Base-by-base conservation (phyloP, 2,329 filamentous ascomycete species). In the Colletotrichum australisinense region DNA sequence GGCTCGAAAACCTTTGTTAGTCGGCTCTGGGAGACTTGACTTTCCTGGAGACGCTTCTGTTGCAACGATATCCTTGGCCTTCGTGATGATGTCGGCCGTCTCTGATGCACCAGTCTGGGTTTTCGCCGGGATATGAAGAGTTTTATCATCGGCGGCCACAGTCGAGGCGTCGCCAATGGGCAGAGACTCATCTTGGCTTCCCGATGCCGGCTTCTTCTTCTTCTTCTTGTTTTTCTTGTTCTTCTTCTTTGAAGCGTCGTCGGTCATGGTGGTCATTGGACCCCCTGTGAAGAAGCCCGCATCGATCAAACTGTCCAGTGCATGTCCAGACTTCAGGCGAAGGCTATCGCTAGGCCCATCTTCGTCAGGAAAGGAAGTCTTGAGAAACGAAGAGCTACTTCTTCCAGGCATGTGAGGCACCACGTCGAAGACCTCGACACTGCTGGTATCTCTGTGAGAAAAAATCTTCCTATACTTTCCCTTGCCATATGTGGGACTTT, bases 201-300 rank as follows among this genome's bases (percentile, higher is more conserved):
- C 12, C 5, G 32, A 53, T 12, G 46, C 2, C 14, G 55, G 67
- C 49, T 75, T 77, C 28, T 55, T 42, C 69, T 76, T 79, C 53
- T 76, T 81, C 60, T 78, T 80, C 66, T 76, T 79, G 46, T 73
- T 68, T n/a, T 75, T 75, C 30, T 77, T 80, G 62, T 73, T 77
- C 11, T 74, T 76, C 19, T 67, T 57, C 67, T 67, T 52, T 5
- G 49, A 30, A 22, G 30, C 12, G 5, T 4, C 22, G 3, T 38
- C 58, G 12, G 22, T 6, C 14, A 19, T 5, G 5, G 12, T 12
- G 30, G 24, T 8, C 3, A 14, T 30, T 7, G 22, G 6, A n/a
- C 11, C 22, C 26, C 58, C 19, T 62, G 24, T 5, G 5, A 12
- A 4, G 1, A 35, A 19, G 3, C 28, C n/a, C 24, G 46, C 53